Evolutionary conservation across 495 filamentous ascomycete genomes (phyloP).

Genomic region (Xylaria scruposa): DNA sequence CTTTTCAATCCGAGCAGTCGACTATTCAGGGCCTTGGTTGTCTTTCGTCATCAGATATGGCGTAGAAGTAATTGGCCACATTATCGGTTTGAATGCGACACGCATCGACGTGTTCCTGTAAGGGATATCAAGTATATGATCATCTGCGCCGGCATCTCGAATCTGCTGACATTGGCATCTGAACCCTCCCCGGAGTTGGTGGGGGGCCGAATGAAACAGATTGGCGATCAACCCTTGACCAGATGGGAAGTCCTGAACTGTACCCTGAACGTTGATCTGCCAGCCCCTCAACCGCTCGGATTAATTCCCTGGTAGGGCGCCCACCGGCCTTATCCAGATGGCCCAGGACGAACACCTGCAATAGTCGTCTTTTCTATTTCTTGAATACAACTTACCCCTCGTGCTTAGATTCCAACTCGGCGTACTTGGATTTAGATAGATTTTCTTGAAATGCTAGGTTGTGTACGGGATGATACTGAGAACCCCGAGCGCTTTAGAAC

Average conservation of each 20-base stretch:
- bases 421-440: neutral
- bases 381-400: neutral
- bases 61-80: constrained; percentile 5
- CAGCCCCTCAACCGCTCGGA: constrained; percentile 7
- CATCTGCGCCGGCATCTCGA: neutral
- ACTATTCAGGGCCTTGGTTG: neutral
- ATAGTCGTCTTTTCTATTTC: constrained; percentile 4
- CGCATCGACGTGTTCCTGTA: neutral
- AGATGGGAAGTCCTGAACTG: neutral
- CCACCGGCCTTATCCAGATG: neutral
- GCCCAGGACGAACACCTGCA: neutral
- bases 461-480: constrained; percentile 5
- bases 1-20: neutral
- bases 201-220: constrained; percentile 14
- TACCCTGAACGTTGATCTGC: neutral
- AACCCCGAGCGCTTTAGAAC: neutral
- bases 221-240: constrained; percentile 5
- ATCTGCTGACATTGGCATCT: constrained; percentile 15
- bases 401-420: neutral
- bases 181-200: neutral
- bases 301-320: constrained; percentile 10
- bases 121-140: neutral
- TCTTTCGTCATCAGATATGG: neutral
- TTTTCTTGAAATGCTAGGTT: constrained; percentile 10
- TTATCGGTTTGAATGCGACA: neutral